Base-by-base conservation (phyloP, 176 grass and related monocot species). In the Elaeis guineensis region DNA sequence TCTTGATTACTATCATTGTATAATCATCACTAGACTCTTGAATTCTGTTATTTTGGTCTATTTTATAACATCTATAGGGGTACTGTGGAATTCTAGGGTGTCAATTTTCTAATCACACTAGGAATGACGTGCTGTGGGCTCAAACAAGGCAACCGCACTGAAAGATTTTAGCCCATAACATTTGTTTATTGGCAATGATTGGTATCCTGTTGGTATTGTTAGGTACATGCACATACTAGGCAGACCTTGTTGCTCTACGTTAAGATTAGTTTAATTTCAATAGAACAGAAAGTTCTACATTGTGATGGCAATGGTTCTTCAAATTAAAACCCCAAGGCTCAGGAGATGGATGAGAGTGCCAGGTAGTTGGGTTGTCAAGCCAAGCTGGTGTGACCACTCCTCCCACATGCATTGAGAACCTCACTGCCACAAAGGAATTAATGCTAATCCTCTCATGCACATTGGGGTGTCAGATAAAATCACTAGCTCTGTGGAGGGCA, bases 121-220 rank as follows among this genome's bases (percentile, higher is more conserved):
- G 24, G 57, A 32, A 32, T 60, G 25, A 35, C 17, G 17, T 61
- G 58, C n/a, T 61, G 35, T 14, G 14, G 58, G 25, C 58, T 61
- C 17, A 14, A 61, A 61, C 17, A 5, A 32, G 58, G 58, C 25
- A 32, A n/a, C 8, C 0, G 35, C 35, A 44, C 14, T 25, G 25
- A 21, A 16, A 60, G 24, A 28, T 29, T 32, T 6, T 60, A 6
- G 21, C 54, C 14, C 54, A 28, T 25, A 5, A 61, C 26, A 61
- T 17, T 35, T 61, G 58, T 61, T 61, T 61, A 61, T 61, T 5
- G 58, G 5, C 26, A 61, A 61, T 61, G 22, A 32, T n/a, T 35
- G 58, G 8, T 61, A 61, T 35, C 3, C 25, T 61, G 17, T 8
- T 17, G 16, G 25, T 18, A 44, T 44, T 3, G 35, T 44, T 44